phyloP scores from a whole-genome alignment of 805 yeast species.

The Yarrowia sp. region DNA sequence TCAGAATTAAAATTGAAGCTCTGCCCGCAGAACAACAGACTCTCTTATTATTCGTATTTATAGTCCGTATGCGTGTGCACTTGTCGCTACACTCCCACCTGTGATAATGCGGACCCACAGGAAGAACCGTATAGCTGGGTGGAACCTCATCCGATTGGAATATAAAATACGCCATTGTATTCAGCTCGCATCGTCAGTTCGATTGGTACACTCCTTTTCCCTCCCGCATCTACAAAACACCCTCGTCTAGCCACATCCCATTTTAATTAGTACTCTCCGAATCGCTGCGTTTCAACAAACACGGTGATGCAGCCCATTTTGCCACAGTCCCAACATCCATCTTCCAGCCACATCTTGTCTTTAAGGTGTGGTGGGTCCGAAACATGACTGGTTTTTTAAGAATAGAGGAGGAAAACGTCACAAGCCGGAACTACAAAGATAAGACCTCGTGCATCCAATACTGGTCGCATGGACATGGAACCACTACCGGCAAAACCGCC shows the following conservation, averaged over 20 bases:
- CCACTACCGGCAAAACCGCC: too few relatives aligned
- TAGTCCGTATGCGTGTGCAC: conserved; percentile 31
- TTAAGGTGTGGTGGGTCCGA: conserved; percentile 16
- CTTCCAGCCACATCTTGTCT: conserved; percentile 7
- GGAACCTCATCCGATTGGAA: not conserved
- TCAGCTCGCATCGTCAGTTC: not conserved
- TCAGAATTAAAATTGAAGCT: not conserved
- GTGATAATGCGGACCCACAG: not conserved
- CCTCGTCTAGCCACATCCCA: too few relatives aligned
- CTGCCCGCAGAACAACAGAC: not conserved
- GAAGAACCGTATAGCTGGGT: too few relatives aligned
- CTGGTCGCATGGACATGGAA: not conserved
- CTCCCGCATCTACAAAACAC: not conserved
- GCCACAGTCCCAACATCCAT: conserved; percentile 22
- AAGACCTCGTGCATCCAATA: not conserved
- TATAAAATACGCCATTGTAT: too few relatives aligned
- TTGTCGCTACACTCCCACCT: conserved; percentile 10
- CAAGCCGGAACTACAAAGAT: not conserved
- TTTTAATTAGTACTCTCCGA: not conserved
- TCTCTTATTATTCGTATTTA: conserved; percentile 1
- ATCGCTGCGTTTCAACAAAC: not conserved
- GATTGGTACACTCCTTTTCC: not conserved
- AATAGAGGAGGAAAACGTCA: not conserved
- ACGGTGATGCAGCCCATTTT: not conserved
- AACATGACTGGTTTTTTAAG: too few relatives aligned